These are phyloP conservation scores for Ceratocystis diversiconidia DNA, from an alignment of 2,329 filamentous ascomycete genomes.

Conservation along the genomic window DNA sequence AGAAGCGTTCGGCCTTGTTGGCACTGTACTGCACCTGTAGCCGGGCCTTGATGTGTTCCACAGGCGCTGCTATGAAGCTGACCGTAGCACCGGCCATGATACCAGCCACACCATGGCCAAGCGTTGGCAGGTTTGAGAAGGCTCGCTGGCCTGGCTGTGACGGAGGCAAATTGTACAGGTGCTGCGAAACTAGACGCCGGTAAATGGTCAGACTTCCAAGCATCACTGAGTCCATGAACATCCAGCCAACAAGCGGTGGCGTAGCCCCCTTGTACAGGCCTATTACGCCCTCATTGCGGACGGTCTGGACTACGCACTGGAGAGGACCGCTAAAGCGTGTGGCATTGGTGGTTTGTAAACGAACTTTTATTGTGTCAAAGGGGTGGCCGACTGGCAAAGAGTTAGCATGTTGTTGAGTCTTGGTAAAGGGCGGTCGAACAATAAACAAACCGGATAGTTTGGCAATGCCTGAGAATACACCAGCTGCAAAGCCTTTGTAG, in stretches of 20 bases:
- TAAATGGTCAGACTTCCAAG: slow-evolving; percentile 84
- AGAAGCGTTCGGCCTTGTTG: slow-evolving; percentile 60
- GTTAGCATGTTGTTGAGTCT: slow-evolving; percentile 10
- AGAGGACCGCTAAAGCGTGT: slow-evolving; percentile 72
- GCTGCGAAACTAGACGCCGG: slow-evolving; percentile 65
- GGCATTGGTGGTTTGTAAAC: slow-evolving; percentile 70
- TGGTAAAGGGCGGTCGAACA: slow-evolving; percentile 16
- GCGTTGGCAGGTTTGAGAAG: slow-evolving; percentile 41
- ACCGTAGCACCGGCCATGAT: slow-evolving; percentile 80
- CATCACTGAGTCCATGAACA: slow-evolving; percentile 93
- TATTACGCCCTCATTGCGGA: slow-evolving; percentile 68
- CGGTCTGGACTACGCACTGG: slow-evolving; percentile 70
- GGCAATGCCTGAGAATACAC: slow-evolving; percentile 86
- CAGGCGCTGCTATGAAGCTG: slow-evolving; percentile 79
- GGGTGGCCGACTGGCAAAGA: slow-evolving; percentile 44
- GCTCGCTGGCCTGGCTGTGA: slow-evolving; percentile 13
- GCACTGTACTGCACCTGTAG: slow-evolving; percentile 88
- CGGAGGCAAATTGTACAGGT: slow-evolving; percentile 45
- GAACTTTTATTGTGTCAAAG: slow-evolving; percentile 95
- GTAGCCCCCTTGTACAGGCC: slow-evolving; percentile 92
- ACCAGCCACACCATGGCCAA: slow-evolving; percentile 80
- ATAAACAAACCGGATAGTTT: slow-evolving; percentile 59
- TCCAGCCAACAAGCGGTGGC: slow-evolving; percentile 88
- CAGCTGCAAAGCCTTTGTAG: slow-evolving; percentile 94
- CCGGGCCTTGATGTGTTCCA: slow-evolving; percentile 89